Conservation (phyloP, 805 yeast species). For the Lachancea fermentati region DNA sequence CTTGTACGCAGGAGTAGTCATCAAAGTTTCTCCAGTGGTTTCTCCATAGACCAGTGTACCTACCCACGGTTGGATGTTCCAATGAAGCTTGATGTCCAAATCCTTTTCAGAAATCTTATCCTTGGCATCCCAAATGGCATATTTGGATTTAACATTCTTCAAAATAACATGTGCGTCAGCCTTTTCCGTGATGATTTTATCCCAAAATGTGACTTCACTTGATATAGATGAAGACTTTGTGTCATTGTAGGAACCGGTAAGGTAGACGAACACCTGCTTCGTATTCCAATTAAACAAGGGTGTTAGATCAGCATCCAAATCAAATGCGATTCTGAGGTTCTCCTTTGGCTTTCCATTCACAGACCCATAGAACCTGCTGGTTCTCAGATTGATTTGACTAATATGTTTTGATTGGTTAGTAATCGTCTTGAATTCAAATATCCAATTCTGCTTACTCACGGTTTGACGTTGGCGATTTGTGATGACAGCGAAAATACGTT, state of each 20-base stretch:
- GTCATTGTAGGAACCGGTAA: conserved; percentile 77
- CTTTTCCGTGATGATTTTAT: conserved; percentile 58
- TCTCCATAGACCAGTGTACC: conserved; percentile 76
- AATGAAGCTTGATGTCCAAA: conserved; percentile 66
- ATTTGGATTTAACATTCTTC: conserved; percentile 56
- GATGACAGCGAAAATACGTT: conserved; percentile 42
- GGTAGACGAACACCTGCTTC: conserved; percentile 87
- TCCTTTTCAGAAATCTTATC: conserved; percentile 51
- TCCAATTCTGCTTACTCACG: conserved; percentile 21
- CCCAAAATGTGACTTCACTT: conserved; percentile 86
- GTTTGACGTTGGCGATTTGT: conserved; percentile 33
- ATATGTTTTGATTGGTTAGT: conserved; percentile 18
- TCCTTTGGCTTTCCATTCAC: conserved; percentile 64
- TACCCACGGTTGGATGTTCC: conserved; percentile 90
- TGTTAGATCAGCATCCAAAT: conserved; percentile 65
- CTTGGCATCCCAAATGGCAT: conserved; percentile 83
- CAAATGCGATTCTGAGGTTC: conserved; percentile 65
- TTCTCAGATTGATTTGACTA: conserved; percentile 39
- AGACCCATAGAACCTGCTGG: conserved; percentile 65
- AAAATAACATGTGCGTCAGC: conserved; percentile 55
- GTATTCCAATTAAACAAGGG: conserved; percentile 95
- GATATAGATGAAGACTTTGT: conserved; percentile 34
- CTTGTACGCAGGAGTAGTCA: conserved; percentile 4
- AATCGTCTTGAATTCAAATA: conserved; percentile 14
- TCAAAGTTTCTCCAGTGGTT: conserved; percentile 29